Evolutionary conservation across 805 yeast species (phyloP), one percentile per base, ranked within the genome.

Genomic region (Metschnikowia cubensis): DNA sequence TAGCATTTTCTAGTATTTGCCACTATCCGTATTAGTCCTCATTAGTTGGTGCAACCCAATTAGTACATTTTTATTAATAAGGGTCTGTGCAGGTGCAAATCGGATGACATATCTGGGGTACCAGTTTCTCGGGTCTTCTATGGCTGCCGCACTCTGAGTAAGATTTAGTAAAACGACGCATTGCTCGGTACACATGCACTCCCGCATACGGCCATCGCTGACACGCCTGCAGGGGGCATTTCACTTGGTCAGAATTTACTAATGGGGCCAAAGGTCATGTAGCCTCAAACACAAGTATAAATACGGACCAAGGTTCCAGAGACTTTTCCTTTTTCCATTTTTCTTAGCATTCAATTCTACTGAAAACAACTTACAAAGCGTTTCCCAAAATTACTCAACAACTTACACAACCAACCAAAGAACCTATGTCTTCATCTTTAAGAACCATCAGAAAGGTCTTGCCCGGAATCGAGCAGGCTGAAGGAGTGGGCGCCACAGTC

Each of bases 401-500:
- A 21, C n/a, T 8, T 14, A 38, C 42, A 14, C 32, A 22, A 21
- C 14, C 6, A 15, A 8, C 31, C n/a, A 33, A 29, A 34, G 38
- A 38, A 43, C 15, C 47, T 41, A 57, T 57, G 60, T 52, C 59
- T 22, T 18, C 56, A 25, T 18, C 56, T 17, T 50, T 58, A 34
- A 69, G 76, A 68, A 57, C 70, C 18, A 63, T 71, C 53, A 56
- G 57, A 33, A 62, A 61, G 45, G 56, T 71, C 35, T 58, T 71
- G 22, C 56, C 63, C 42, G 90, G 92, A 31, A 61, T 77, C 37
- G 88, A 87, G 59, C 89, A 84, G 61, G 75, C 84, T 17, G 96
- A 89, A 68, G 96, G 96, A 56, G 90, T 77, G 31, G 96, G 96
- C n/a, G 96, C 96, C 29, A 69, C 77, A 31, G 96, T 89, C 21